A percentile compares a stretch with the other conserved stretches of the same genome.
phyloP scores from a whole-genome alignment of 2,329 filamentous ascomycete species.

The Sclerotinia glacialis region DNA sequence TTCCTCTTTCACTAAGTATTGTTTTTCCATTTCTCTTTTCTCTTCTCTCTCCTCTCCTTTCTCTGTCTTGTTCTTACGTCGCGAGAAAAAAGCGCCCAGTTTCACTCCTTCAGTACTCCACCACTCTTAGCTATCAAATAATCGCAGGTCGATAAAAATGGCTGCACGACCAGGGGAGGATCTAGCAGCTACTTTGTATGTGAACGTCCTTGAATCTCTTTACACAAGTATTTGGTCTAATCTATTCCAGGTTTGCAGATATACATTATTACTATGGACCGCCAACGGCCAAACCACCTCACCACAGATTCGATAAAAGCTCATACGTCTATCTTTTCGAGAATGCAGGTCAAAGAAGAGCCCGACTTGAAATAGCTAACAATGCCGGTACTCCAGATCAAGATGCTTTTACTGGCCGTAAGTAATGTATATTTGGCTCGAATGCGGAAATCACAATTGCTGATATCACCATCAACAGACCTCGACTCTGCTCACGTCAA shows the following conservation, averaged over 20 bases:
- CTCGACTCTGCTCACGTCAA: conserved; percentile 62
- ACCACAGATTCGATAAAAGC: conserved; percentile 76
- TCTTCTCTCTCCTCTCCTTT: background rate
- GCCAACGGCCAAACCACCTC: conserved; percentile 64
- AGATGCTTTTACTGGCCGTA: conserved; percentile 75
- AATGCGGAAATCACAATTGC: conserved; percentile 21
- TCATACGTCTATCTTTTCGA: conserved; percentile 81
- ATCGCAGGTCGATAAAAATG: conserved; percentile 41
- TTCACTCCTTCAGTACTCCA: conserved; percentile 6
- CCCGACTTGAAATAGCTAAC: conserved; percentile 74
- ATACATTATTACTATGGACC: conserved; percentile 75
- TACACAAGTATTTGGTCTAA: conserved; percentile 23
- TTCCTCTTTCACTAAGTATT: background rate
- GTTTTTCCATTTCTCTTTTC: too few species aligned
- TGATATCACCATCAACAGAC: conserved; percentile 45
- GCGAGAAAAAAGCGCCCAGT: conserved; percentile 4
- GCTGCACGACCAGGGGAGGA: conserved; percentile 50
- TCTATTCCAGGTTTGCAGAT: conserved; percentile 63
- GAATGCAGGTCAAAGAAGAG: conserved; percentile 63
- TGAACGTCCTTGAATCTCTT: conserved; percentile 35
- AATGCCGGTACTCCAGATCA: conserved; percentile 71
- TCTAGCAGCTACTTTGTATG: conserved; percentile 52
- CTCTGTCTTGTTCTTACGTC: background rate
- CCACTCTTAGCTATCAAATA: conserved; percentile 4
- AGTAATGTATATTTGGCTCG: conserved; percentile 40